Base-by-base conservation (phyloP, 352 stramenopile genomes). In the Globisporangium echinulatum region DNA sequence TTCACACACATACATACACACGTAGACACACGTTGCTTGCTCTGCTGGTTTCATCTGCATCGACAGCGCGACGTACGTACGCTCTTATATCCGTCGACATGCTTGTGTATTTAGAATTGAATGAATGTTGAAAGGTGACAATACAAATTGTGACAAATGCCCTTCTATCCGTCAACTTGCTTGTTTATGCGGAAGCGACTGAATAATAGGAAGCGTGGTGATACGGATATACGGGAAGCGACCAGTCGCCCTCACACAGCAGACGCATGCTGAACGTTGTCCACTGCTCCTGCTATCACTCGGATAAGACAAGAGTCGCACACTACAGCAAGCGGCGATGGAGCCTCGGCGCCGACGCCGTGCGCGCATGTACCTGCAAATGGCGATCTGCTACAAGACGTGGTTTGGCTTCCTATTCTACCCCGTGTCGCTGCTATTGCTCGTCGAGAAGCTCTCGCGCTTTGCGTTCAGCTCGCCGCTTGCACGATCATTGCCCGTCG, bases 321-420 rank as follows among this genome's bases (percentile, higher is more conserved):
- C 44, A 52, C 7, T 5, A 5, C 25, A 25, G 39, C 33, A 25
- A 33, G 6, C 38, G 39, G 7, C 15, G 42, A 64, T 79, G 15
- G 58, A 70, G 17, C 70, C 67, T 47, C 56, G 74, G 8, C 73
- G 71, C 52, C 74, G 11, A 44, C 40, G 71, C 8, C 76, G 69
- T 7, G 67, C 61, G 59, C 66, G 75, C 8, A 64, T 83, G 61
- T 63, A 75, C 8, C 70, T 89, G 42, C 77, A 89, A 62, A 74
- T 89, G 61, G 43, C 66, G 17, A 87, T 89, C 57, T 83, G 67
- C 60, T 74, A 77, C 61, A 69, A 88, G 46, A 67, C 67, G 17
- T 83, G 68, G 62, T 85, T 84, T 60, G 74, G 67, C 10, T 50
- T 73, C 14, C 70, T 83, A 40, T 85, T 87, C 59, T 86, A 89